Base-by-base conservation (phyloP, 2,329 filamentous ascomycete species). In the Albifimbria verrucaria region DNA sequence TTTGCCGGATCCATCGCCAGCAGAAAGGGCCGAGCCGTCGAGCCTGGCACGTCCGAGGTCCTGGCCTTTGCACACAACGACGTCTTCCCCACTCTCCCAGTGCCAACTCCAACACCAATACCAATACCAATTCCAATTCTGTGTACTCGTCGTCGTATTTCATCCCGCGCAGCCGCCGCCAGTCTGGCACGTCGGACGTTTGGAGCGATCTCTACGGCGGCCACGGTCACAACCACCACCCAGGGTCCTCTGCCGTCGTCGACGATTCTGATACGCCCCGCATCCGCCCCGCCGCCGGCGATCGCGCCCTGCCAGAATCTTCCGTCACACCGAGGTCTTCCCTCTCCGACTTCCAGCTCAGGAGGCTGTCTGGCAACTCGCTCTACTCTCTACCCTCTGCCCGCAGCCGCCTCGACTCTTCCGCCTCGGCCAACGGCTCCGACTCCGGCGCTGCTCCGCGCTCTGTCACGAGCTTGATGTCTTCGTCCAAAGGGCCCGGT, bases 341-440 rank as follows among this genome's bases (percentile, higher is more conserved):
- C 12, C 68, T 76, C 54, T 79, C 79, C 17, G 78, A 81, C 20
- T 63, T 68, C 21, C 75, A 86, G 39, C 76, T 76, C 44, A 88
- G 89, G 62, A 83, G 89, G 49, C 77, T 88, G 65, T 92, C 88
- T 22, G 80, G 87, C 55, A 89, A 87, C 7, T 92, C 89, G 1
- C 73, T 90, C 49, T 88, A 88, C 64, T 90, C 88, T 26, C 72
- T 88, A 22, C 81, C 82, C 44, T 88, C 86, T 6, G 81, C 77
- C 50, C 80, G 80, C 45, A 79, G 77, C 26, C 73, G 77, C 24
- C 54, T 66, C 17, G 65, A 79, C 57, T 78, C 80, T 18, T 74
- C 78, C 26, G 73, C 74, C 18, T 84, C 82, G 49, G 72, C 72
- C 20, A 77, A 77, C 65, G 78, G 79, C 20, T 81, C 81, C 51